Evolutionary conservation across 2,329 filamentous ascomycete species (phyloP).

Genomic region (Cercospora sp.): DNA sequence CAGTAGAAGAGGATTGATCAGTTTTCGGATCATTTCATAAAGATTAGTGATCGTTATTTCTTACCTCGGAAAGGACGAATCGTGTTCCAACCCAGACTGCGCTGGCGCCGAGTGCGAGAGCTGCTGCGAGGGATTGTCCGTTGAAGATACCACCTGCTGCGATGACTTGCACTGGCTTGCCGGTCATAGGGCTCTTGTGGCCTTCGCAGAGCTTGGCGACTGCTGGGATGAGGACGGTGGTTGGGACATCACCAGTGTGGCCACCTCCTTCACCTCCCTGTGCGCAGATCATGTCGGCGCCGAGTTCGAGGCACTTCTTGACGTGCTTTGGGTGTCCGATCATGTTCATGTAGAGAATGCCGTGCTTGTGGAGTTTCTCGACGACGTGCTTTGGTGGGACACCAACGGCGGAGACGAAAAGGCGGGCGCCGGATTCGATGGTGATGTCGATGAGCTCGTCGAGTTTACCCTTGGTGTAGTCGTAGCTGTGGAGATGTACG

Average conservation of each 20-base stretch:
- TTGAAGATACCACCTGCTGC: conserved; percentile 94
- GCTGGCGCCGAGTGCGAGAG: conserved; percentile 87
- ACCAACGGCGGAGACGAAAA: conserved; percentile 98
- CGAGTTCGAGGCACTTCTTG: conserved; percentile 88
- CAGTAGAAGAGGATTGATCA: conserved; percentile 5
- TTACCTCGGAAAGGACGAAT: conserved; percentile 77
- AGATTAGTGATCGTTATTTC: neutral
- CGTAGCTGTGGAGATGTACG: conserved; percentile 65
- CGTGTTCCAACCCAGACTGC: conserved; percentile 97
- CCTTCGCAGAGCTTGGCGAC: conserved; percentile 79
- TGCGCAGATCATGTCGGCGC: conserved; percentile 94
- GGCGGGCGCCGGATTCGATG: conserved; percentile 84
- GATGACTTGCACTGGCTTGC: conserved; percentile 83
- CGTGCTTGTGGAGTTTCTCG: conserved; percentile 81
- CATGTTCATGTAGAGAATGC: conserved; percentile 99
- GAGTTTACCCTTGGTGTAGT: conserved; percentile 99
- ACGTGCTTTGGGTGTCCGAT: conserved; percentile 99
- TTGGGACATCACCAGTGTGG: conserved; percentile 76
- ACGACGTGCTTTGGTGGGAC: conserved; percentile 84
- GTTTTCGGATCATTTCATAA: neutral
- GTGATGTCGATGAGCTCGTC: conserved; percentile 86
- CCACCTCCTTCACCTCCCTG: conserved; percentile 97
- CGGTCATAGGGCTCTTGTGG: conserved; percentile 82
- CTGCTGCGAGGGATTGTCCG: conserved; percentile 83
- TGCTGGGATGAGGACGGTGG: conserved; percentile 85